Percentiles rank a stretch among this genome's conserved stretches.
Conservation (phyloP, 2,329 filamentous ascomycete species). For the Ophiobolus disseminans region DNA sequence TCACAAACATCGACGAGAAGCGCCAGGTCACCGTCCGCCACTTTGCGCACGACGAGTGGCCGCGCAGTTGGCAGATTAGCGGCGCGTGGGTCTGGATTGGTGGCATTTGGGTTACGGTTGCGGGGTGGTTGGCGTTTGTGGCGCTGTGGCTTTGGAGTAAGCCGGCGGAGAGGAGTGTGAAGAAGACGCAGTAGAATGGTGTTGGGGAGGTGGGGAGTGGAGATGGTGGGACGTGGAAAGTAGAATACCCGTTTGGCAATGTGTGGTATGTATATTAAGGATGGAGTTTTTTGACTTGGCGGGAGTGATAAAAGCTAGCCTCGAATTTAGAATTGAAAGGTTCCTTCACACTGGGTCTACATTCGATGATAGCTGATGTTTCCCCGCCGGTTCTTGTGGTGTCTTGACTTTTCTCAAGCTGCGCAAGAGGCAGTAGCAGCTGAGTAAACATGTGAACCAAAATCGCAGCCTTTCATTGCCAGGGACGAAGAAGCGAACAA, state of each 20-base stretch:
- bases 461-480: no score
- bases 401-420: no score
- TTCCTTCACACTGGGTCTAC: no score
- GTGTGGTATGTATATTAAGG: conserved; percentile 17
- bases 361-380: no score
- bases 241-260: conserved; percentile 13
- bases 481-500: no score
- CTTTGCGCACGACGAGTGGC: conserved; percentile 97
- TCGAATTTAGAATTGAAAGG: no score
- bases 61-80: conserved; percentile 85
- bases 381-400: no score
- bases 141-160: conserved; percentile 84
- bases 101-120: conserved; percentile 82
- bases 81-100: conserved; percentile 95
- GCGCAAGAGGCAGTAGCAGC: no score
- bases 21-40: conserved; percentile 92
- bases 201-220: no score
- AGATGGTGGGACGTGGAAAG: no score
- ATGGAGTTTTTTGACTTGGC: neutral
- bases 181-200: conserved; percentile 60
- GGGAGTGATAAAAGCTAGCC: no score
- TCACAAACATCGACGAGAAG: conserved; percentile 91
- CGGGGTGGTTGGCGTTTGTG: conserved; percentile 85
- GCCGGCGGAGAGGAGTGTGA: conserved; percentile 59
- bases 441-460: no score